Evolutionary conservation across 257 asterid species (phyloP), one percentile per base, ranked within the genome.

Genomic region (Thymus mandschuricus): DNA sequence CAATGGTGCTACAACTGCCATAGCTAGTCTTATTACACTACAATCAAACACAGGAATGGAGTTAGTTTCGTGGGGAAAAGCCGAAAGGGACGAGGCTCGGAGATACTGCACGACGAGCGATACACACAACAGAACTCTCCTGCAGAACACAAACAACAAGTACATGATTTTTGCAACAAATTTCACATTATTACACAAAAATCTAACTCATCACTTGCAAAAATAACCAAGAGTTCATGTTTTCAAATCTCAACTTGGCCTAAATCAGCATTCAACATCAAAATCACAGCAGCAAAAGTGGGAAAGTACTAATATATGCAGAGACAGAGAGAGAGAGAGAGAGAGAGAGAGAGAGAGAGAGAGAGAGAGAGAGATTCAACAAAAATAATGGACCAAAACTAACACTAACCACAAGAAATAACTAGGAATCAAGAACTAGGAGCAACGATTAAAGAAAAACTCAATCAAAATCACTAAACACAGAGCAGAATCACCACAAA

Each of bases 1-100:
- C 28, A 46, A 15, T 55, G 81, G 58, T 4, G 65, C 58, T 29
- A 75, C 75, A 60, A 52, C 30, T 43, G 85, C 85, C 87, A 83
- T 83, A 34, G 38, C 46, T 41, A 45, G n/a, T 34, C 10, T 52
- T 13, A 31, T 41, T 10, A 30, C 63, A 57, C 62, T 11, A 31
- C 35, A 55, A 11, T 21, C 3, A 13, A 30, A 30, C 10, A 46
- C 50, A 29, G 7, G 21, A 41, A 10, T 9, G 9, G n/a, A 41
- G 8, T 43, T 29, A 34, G 60, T 54, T 73, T 64, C 68, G 48
- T 21, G 46, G 40, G 0, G 1, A 29, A 43, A 56, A 57, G 21
- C 31, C 31, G 11, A 52, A 21, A 21, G 55, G 8, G 55, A 49
- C 55, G 15, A 49, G n/a, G 55, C 27, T 48, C 54, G 54, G 21